Percentiles rank a stretch among this genome's conserved stretches.
These are phyloP conservation scores for Prototheca wickerhamii DNA, from an alignment of 163 green algal species.

Conservation along the genomic window DNA sequence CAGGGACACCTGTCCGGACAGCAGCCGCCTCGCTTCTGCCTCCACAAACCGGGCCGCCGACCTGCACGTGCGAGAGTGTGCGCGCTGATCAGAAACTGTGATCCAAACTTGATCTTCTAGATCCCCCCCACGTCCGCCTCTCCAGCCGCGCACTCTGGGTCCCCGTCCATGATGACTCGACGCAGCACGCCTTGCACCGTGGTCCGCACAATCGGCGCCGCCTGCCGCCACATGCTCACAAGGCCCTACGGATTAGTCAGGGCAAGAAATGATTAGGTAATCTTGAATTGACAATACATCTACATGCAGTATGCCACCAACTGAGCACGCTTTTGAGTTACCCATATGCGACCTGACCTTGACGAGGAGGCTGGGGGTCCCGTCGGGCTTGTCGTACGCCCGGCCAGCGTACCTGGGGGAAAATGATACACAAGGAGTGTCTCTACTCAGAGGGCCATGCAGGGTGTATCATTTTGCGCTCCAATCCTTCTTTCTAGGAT, in stretches of 20 bases:
- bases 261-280: no score
- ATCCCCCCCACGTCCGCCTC: background rate
- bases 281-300: background rate
- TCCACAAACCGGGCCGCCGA: constrained; percentile 49
- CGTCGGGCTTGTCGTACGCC: constrained; percentile 37
- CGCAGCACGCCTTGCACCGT: constrained; percentile 55
- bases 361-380: constrained; percentile 38
- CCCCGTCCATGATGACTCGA: constrained; percentile 60
- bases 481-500: background rate
- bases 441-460: background rate
- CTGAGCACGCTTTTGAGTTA: background rate
- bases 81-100: background rate
- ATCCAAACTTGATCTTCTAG: background rate
- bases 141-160: constrained; percentile 19
- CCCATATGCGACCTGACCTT: constrained; percentile 34
- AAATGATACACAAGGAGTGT: no score
- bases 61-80: background rate
- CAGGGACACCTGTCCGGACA: constrained; percentile 45
- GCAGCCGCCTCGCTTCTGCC: constrained; percentile 44
- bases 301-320: background rate
- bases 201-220: constrained; percentile 52
- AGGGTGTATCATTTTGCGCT: background rate
- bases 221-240: constrained; percentile 61
- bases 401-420: constrained; percentile 55
- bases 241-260: no score